Percentiles rank a stretch among this genome's conserved stretches.
Conservation (phyloP, 2,329 filamentous ascomycete genomes). For the Fusarium subtropicale region DNA sequence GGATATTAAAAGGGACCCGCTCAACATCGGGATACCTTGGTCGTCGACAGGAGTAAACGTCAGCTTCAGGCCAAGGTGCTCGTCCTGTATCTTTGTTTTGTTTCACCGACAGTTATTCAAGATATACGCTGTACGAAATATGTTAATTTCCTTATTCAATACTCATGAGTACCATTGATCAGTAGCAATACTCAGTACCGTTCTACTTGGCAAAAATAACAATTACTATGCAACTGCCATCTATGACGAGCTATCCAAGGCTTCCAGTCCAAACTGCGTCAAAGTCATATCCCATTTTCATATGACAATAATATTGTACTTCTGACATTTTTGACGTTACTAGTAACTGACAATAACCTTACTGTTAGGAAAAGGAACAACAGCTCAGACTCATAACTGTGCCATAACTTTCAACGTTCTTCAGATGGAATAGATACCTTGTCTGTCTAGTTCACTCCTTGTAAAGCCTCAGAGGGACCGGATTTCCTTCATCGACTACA, state of each 20-base stretch:
- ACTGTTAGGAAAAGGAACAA: neutral
- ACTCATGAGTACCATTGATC: neutral
- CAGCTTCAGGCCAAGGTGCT: neutral
- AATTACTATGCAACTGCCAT: neutral
- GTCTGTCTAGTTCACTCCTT: neutral
- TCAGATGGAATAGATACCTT: neutral
- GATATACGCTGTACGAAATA: neutral
- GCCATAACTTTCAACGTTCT: neutral
- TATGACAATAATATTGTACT: neutral
- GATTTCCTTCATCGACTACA: neutral
- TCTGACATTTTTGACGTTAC: neutral
- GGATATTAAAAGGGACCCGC: neutral
- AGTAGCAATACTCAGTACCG: neutral
- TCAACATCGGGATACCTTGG: neutral
- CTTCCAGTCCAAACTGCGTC: too few species aligned
- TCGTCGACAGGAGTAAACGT: neutral
- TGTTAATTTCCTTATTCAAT: fast-evolving
- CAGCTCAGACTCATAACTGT: neutral
- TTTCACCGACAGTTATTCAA: neutral
- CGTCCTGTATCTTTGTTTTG: neutral
- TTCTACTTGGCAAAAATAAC: neutral
- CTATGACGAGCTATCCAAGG: neutral
- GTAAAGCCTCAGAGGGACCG: neutral
- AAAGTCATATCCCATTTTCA: neutral
- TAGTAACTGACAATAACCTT: neutral